Evolutionary conservation across 495 filamentous ascomycete genomes (phyloP), one percentile per base, ranked within the genome.

Genomic region (Aspergillus coremiiformis): DNA sequence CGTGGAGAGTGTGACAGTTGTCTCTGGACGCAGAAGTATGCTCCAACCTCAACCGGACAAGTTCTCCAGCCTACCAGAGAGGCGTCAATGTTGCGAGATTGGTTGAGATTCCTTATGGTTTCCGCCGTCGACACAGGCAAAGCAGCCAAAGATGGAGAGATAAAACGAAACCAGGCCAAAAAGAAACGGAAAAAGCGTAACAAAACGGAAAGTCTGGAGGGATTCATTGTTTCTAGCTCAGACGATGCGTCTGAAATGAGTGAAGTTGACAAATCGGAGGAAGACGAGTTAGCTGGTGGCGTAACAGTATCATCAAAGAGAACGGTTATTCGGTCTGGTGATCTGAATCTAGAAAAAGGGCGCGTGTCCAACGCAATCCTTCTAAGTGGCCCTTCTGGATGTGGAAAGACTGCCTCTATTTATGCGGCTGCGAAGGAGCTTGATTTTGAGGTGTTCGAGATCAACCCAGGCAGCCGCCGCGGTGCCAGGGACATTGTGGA

Each of bases 381-480:
- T 5, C 76, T 99, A 24, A 97, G 90, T 62, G 94, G 94, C 5
- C 90, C 93, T 1, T 72, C 81, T 50, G 94, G 94, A 2, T 95
- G 85, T 63, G 94, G 94, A 7, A 99, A 99, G 67, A 94, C 90
- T 11, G 91, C 94, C 14, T 83, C 89, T 1, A 84, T 96, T 0
- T 90, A 95, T 67, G 94, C 94, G 4, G 86, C 90, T n/a, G 93
- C 94, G 2, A 93, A 90, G 58, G 93, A 99, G 71, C 78, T 96
- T 20, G 92, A 84, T 19, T 97, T 92, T 65, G 89, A 95, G 52
- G 81, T 99, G 5, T 97, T 97, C 58, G 94, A 99, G 67, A 87
- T 99, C 60, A 95, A 94, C 56, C 65, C 92, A 5, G 80, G 88
- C 35, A 87, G 76, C 57, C 81, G 90, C 51, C 75, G 94, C 43